Evolutionary conservation across 805 yeast species (phyloP).

Genomic region (Kodamaea nitidulidarum): DNA sequence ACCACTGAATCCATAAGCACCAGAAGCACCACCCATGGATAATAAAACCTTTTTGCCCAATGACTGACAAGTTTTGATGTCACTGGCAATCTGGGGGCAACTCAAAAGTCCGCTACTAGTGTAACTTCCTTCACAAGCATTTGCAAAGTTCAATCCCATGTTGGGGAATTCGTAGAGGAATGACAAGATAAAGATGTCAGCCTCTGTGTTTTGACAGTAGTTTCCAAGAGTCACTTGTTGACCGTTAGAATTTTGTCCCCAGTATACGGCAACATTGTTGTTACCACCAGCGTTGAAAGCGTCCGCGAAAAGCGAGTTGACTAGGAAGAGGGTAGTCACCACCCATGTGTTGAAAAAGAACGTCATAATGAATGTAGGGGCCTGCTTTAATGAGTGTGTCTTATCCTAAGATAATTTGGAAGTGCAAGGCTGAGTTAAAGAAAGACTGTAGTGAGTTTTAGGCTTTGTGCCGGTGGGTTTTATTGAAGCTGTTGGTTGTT

Average conservation of each 20-base stretch:
- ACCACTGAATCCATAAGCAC: slow-evolving; percentile 36
- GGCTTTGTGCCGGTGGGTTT: background rate
- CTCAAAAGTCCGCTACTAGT: slow-evolving; percentile 13
- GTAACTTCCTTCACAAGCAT: slow-evolving; percentile 13
- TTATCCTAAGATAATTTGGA: background rate
- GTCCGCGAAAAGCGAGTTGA: slow-evolving; percentile 8
- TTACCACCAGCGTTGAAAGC: slow-evolving; percentile 11
- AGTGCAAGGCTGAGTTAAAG: slow-evolving; percentile 2
- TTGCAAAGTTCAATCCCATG: slow-evolving; percentile 13
- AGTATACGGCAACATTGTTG: slow-evolving; percentile 15
- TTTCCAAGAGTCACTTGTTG: slow-evolving; percentile 11
- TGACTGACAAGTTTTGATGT: slow-evolving; percentile 70
- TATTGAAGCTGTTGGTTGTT: background rate
- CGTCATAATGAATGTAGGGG: slow-evolving; percentile 4
- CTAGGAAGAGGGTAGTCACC: slow-evolving; percentile 7
- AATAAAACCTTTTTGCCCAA: slow-evolving; percentile 74
- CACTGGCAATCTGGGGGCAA: slow-evolving; percentile 42
- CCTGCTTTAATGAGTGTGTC: background rate
- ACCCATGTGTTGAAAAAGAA: slow-evolving; percentile 6
- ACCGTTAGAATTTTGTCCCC: slow-evolving; percentile 17
- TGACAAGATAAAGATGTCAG: slow-evolving; percentile 14
- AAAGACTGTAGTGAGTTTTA: background rate
- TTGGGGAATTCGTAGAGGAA: slow-evolving; percentile 13
- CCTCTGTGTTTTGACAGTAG: slow-evolving; percentile 13
- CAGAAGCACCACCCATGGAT: slow-evolving; percentile 57